These are phyloP conservation scores for Apiotrichum brassicae DNA, from an alignment of 1,284 basidiomycete species.

Conservation along the genomic window DNA sequence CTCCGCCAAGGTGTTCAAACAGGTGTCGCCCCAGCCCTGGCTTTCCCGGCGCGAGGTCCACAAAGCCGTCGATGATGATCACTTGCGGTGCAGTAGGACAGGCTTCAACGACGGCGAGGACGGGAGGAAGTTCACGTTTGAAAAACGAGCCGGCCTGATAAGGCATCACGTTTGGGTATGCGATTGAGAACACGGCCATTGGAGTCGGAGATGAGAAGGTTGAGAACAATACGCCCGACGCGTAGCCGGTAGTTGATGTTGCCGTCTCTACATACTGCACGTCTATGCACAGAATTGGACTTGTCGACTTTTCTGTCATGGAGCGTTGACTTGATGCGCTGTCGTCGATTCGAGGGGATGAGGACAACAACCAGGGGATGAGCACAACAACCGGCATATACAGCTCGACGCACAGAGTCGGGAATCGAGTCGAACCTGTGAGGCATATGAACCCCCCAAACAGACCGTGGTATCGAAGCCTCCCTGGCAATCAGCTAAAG, in stretches of 20 bases:
- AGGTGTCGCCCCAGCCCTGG: slow-evolving; percentile 1
- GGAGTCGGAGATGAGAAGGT: neutral
- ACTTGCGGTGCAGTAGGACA: neutral
- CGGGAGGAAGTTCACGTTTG: slow-evolving; percentile 5
- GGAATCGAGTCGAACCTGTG: no score
- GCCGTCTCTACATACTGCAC: neutral
- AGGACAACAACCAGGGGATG: no score
- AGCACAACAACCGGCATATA: no score
- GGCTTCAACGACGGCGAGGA: neutral
- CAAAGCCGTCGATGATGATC: slow-evolving; percentile 3
- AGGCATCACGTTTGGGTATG: neutral
- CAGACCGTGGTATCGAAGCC: no score
- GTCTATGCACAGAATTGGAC: neutral
- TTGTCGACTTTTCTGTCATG: no score
- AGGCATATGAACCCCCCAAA: no score
- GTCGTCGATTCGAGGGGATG: no score
- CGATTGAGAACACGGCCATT: neutral
- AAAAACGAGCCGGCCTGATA: slow-evolving; percentile 1
- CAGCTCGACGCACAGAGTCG: no score
- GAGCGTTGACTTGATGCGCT: no score
- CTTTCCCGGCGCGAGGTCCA: neutral
- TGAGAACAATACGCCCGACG: neutral
- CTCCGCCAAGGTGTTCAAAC: neutral
- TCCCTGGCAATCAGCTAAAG: no score
- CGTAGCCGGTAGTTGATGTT: neutral